These are phyloP conservation scores for Sclerotinia spermophila DNA, from an alignment of 2,329 filamentous ascomycete genomes.

Conservation along the genomic window DNA sequence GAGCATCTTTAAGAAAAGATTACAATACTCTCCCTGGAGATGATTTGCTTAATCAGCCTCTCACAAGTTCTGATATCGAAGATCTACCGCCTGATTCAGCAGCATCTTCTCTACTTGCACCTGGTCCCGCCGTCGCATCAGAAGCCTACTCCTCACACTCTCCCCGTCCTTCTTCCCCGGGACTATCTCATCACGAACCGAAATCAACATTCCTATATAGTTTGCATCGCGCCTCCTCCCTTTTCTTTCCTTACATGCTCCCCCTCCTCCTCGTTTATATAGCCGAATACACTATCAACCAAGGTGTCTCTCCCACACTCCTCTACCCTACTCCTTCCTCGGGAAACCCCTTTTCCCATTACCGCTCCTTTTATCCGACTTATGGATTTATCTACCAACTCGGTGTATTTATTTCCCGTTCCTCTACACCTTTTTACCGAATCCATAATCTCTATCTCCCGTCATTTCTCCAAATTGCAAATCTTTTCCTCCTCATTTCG, in stretches of 20 bases:
- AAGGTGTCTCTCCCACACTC: slow-evolving; percentile 84
- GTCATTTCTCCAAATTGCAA: slow-evolving; percentile 75
- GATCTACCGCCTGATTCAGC: slow-evolving; percentile 41
- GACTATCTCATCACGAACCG: neutral
- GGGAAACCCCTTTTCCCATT: slow-evolving; percentile 73
- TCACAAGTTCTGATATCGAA: slow-evolving; percentile 19
- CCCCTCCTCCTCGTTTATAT: slow-evolving; percentile 90
- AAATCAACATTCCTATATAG: slow-evolving; percentile 43
- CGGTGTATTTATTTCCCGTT: slow-evolving; percentile 91
- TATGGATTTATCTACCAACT: slow-evolving; percentile 94
- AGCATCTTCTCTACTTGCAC: slow-evolving; percentile 44
- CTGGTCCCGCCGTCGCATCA: slow-evolving; percentile 39
- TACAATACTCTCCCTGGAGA: slow-evolving; percentile 46
- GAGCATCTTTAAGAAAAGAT: slow-evolving; percentile 43
- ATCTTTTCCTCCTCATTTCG: slow-evolving; percentile 67
- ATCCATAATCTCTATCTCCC: slow-evolving; percentile 79
- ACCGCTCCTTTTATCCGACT: slow-evolving; percentile 86
- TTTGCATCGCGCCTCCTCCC: slow-evolving; percentile 60
- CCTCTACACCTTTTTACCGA: slow-evolving; percentile 82
- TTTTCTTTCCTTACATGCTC: slow-evolving; percentile 82
- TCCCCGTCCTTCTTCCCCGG: slow-evolving; percentile 19
- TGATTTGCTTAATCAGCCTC: slow-evolving; percentile 38
- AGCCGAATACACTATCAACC: slow-evolving; percentile 96
- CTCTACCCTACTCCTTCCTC: slow-evolving; percentile 84
- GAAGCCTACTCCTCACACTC: slow-evolving; percentile 41